Percentiles rank a stretch among this genome's conserved stretches.
These are phyloP conservation scores for Phytophthora chlamydospora DNA, from an alignment of 352 stramenopile species.

Conservation along the genomic window DNA sequence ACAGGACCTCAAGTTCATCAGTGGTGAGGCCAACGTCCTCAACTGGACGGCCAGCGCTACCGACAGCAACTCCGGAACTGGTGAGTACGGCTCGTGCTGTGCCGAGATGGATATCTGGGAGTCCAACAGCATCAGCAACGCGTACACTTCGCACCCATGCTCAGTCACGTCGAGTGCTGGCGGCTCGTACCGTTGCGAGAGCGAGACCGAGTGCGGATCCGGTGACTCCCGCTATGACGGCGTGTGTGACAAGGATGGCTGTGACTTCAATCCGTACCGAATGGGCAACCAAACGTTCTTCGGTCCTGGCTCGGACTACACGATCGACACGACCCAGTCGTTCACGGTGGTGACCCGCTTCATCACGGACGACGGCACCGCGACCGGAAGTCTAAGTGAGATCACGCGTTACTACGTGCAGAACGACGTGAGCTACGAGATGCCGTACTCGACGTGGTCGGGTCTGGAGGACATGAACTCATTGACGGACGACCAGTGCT, in stretches of 20 bases:
- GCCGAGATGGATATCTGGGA: conserved; percentile 57
- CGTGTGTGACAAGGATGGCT: conserved; percentile 36
- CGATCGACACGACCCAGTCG: conserved; percentile 28
- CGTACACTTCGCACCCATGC: conserved; percentile 51
- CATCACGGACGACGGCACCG: conserved; percentile 31
- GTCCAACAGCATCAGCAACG: conserved; percentile 41
- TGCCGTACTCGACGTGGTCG: conserved; percentile 19
- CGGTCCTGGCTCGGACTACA: conserved; percentile 22
- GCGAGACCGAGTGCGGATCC: conserved; percentile 15
- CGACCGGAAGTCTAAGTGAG: conserved; percentile 18
- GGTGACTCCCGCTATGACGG: conserved; percentile 20
- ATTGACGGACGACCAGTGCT: conserved; percentile 28
- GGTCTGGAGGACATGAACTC: conserved; percentile 28
- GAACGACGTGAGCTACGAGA: conserved; percentile 19
- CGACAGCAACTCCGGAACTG: conserved; percentile 41
- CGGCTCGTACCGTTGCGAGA: conserved; percentile 31
- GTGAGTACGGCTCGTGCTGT: conserved; percentile 53
- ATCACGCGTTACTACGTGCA: conserved; percentile 32
- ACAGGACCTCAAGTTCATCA: conserved; percentile 60
- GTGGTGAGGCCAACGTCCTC: conserved; percentile 52
- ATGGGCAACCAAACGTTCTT: conserved; percentile 40
- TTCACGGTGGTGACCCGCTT: conserved; percentile 38
- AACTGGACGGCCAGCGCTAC: conserved; percentile 30
- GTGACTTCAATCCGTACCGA: conserved; percentile 36
- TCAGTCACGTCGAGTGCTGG: conserved; percentile 14